Percentiles rank a stretch among this genome's conserved stretches.
Evolutionary conservation across 345 rosid species (phyloP).

Genomic region (Rubroshorea leprosula): DNA sequence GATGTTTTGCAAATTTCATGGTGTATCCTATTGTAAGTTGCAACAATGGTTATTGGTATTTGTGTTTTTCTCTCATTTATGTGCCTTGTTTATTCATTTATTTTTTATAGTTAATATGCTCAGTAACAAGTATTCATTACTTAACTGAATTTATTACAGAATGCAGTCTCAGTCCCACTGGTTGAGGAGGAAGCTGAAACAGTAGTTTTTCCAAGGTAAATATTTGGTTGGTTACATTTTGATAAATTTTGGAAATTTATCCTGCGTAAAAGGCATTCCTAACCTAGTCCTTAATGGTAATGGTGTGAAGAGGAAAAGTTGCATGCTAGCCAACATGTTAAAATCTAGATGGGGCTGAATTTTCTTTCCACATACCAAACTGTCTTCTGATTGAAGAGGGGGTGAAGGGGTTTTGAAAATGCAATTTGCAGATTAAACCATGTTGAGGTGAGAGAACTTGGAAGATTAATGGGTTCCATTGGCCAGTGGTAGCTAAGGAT

Average conservation of each 20-base stretch:
- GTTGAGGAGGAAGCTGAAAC: constrained; percentile 14
- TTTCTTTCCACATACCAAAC: neutral
- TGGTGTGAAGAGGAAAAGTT: neutral
- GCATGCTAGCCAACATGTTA: neutral
- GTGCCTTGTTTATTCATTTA: no score
- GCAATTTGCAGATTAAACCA: no score
- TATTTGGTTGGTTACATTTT: no score
- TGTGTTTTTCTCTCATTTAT: neutral
- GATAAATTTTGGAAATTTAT: neutral
- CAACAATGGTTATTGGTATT: no score
- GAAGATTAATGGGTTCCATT: no score
- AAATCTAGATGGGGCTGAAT: neutral
- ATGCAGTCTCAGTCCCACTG: constrained; percentile 9
- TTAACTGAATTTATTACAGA: constrained; percentile 4
- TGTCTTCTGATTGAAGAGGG: neutral
- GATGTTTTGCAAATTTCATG: no score
- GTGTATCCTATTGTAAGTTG: no score
- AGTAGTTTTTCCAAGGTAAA: constrained; percentile 6
- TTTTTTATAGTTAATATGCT: no score
- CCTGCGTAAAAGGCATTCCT: neutral
- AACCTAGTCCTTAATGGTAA: neutral
- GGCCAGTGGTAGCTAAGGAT: no score
- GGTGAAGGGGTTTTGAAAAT: no score
- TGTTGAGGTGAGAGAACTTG: no score
- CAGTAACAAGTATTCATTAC: neutral